A percentile compares a stretch with the other conserved stretches of the same genome.
phyloP scores from a whole-genome alignment of 2,329 filamentous ascomycete genomes.

The Alternaria consortialis region DNA sequence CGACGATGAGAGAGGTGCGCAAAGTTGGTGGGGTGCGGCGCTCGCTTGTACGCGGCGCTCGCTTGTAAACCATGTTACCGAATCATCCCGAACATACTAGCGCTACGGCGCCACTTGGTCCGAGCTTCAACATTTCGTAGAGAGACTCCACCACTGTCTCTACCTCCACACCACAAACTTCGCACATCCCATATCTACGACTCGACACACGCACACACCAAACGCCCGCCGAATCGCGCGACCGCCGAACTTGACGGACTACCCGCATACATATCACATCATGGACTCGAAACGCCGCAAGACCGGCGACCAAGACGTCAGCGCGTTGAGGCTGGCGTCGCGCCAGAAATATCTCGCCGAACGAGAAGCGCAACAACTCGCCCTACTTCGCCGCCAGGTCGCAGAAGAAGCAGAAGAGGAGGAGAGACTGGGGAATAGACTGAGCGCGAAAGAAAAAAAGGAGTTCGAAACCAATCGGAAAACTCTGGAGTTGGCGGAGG shows the following conservation, averaged over 20 bases:
- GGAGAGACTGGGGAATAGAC: conserved; percentile 71
- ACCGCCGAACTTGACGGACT: background rate
- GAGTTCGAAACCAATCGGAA: conserved; percentile 92
- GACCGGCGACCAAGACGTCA: conserved; percentile 57
- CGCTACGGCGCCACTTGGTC: conserved; percentile 18
- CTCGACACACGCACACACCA: background rate
- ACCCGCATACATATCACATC: background rate
- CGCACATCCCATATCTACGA: background rate
- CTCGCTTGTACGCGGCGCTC: too few species aligned
- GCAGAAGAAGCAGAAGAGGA: conserved; percentile 83
- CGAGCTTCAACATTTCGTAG: conserved; percentile 20
- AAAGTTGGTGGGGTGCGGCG: too few species aligned
- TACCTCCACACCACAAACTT: conserved; percentile 7
- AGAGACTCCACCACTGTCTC: conserved; percentile 2
- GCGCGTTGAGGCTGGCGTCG: conserved; percentile 82
- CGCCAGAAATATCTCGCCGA: conserved; percentile 95
- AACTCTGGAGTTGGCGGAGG: conserved; percentile 78
- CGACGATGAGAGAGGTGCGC: too few species aligned
- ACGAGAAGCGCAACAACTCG: conserved; percentile 84
- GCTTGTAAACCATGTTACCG: background rate
- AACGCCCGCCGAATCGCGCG: background rate
- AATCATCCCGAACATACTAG: background rate
- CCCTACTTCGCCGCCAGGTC: conserved; percentile 88
- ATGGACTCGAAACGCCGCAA: conserved; percentile 45
- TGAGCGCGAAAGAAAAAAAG: conserved; percentile 82